A percentile compares a stretch with the other conserved stretches of the same genome.
phyloP scores from a whole-genome alignment of 1,284 basidiomycete species.

The Mrakiaceae sp. region DNA sequence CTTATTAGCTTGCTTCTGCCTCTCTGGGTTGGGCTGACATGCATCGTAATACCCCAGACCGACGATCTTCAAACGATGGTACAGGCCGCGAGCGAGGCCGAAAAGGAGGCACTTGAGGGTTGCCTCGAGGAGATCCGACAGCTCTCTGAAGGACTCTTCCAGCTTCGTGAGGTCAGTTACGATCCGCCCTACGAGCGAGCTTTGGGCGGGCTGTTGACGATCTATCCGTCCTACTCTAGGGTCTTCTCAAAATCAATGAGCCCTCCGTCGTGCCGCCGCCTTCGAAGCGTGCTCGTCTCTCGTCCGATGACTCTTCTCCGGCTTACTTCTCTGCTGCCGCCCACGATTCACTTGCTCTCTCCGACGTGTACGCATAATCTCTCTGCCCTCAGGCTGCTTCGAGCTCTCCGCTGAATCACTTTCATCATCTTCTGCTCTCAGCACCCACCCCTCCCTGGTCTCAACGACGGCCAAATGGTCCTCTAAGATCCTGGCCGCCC shows the following conservation, averaged over 20 bases:
- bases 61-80: neutral
- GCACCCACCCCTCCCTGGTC: slow-evolving; percentile 14
- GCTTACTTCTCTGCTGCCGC: slow-evolving; percentile 7
- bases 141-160: slow-evolving; percentile 16
- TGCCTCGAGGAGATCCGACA: slow-evolving; percentile 6
- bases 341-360: slow-evolving; percentile 10
- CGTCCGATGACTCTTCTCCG: neutral
- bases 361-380: slow-evolving; percentile 2
- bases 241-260: slow-evolving; percentile 3
- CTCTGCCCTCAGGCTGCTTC: neutral
- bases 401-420: neutral
- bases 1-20: neutral
- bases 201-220: neutral
- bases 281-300: slow-evolving; percentile 10
- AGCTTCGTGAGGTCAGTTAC: slow-evolving; percentile 9
- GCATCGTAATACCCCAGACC: neutral
- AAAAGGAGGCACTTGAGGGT: slow-evolving; percentile 3
- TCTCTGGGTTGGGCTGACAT: neutral
- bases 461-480: slow-evolving; percentile 15
- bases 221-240: neutral
- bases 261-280: slow-evolving; percentile 1
- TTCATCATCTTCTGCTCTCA: neutral
- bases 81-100: neutral
- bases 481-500: slow-evolving; percentile 16
- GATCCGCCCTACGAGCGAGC: neutral